These are phyloP conservation scores for Funneliformis mosseae DNA, from an alignment of 192 early-diverging fungal species.

Conservation along the genomic window DNA sequence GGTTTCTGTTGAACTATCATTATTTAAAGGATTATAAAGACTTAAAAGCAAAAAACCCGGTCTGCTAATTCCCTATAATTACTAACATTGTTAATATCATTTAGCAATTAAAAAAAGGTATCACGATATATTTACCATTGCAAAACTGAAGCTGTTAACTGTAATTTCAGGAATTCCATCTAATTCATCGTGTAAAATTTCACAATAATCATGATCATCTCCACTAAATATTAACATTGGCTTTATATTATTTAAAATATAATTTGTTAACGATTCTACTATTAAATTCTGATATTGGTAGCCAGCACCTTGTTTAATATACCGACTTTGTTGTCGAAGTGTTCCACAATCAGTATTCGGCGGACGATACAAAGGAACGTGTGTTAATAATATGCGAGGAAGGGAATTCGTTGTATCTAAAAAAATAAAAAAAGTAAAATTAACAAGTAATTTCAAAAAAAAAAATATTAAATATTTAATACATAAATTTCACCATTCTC, in stretches of 20 bases:
- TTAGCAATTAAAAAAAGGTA: background rate
- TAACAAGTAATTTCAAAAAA: background rate
- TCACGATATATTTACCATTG: slow-evolving; percentile 47
- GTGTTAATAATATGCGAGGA: slow-evolving; percentile 75
- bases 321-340: slow-evolving; percentile 49
- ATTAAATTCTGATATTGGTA: slow-evolving; percentile 93
- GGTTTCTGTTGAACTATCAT: slow-evolving; percentile 33
- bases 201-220: slow-evolving; percentile 95
- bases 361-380: slow-evolving; percentile 80
- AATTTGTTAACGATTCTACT: slow-evolving; percentile 49
- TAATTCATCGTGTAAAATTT: slow-evolving; percentile 49
- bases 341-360: slow-evolving; percentile 71
- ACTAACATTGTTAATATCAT: slow-evolving; percentile 39
- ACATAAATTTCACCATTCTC: slow-evolving; percentile 39
- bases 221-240: slow-evolving; percentile 82
- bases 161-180: slow-evolving; percentile 49
- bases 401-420: slow-evolving; percentile 22
- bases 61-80: slow-evolving; percentile 55
- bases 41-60: slow-evolving; percentile 61
- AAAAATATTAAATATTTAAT: background rate
- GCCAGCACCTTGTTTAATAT: slow-evolving; percentile 64
- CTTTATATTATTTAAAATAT: slow-evolving; percentile 60
- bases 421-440: background rate
- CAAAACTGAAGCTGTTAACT: slow-evolving; percentile 66
- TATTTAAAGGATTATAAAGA: slow-evolving; percentile 37